Evolutionary conservation across 2,329 filamentous ascomycete species (phyloP).

Genomic region (Intubia oerlemansii): DNA sequence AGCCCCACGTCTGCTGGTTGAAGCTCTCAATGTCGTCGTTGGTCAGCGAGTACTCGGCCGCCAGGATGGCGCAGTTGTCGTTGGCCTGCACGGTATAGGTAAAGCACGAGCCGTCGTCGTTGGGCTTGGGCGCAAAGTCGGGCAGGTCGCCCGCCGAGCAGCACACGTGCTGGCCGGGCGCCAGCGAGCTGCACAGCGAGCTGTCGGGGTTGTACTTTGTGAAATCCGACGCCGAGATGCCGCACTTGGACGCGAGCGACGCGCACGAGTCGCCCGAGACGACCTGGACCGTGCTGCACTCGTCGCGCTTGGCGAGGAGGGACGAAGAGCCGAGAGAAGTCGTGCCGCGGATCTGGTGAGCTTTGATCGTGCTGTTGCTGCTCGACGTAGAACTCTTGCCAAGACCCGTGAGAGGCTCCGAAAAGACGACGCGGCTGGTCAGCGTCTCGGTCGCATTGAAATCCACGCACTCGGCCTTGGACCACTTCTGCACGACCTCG

Average conservation of each 20-base stretch:
- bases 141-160: conserved; percentile 16
- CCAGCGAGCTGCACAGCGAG: conserved; percentile 14
- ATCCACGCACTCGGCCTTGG: conserved; percentile 10
- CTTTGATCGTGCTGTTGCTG: too few relatives aligned
- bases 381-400: too few relatives aligned
- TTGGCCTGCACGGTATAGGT: conserved; percentile 12
- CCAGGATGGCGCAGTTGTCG: conserved; percentile 15
- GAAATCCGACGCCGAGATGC: conserved; percentile 7
- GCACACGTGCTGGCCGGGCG: conserved; percentile 15
- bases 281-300: conserved; percentile 4
- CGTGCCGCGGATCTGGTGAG: too few relatives aligned
- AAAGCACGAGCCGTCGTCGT: conserved; percentile 15
- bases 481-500: conserved; percentile 12
- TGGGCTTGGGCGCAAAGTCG: conserved; percentile 13
- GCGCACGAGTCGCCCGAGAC: conserved; percentile 4
- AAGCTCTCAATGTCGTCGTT: conserved; percentile 5
- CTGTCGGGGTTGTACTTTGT: conserved; percentile 10
- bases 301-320: too few relatives aligned
- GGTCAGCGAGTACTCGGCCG: conserved; percentile 5
- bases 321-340: too few relatives aligned
- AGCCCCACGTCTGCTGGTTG: conserved; percentile 19
- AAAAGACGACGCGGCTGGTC: background rate
- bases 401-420: background rate
- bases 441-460: conserved; percentile 6
- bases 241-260: conserved; percentile 5